These are phyloP conservation scores for Abrus pulchellus DNA, from an alignment of 306 rosid species.

Conservation along the genomic window DNA sequence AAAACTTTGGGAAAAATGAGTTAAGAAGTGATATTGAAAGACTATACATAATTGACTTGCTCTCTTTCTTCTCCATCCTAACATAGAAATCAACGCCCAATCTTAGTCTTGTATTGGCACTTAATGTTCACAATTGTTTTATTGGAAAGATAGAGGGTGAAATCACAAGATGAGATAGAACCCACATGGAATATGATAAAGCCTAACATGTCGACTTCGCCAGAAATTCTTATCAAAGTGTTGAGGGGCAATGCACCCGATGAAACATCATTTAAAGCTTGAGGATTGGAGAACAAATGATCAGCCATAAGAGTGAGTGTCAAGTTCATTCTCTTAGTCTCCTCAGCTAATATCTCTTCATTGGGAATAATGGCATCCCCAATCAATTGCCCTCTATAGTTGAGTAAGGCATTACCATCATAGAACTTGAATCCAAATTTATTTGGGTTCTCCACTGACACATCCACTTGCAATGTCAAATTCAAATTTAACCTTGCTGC, in stretches of 20 bases:
- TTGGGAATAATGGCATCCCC: constrained; percentile 64
- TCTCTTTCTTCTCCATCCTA: not conserved
- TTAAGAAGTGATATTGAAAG: constrained; percentile 13
- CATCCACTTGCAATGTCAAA: constrained; percentile 51
- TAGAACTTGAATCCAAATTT: constrained; percentile 57
- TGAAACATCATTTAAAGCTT: constrained; percentile 47
- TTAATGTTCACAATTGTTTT: constrained; percentile 33
- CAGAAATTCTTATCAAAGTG: constrained; percentile 48
- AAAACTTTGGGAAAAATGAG: not conserved
- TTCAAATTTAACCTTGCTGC: constrained; percentile 48
- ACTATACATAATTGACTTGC: no score
- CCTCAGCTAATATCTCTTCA: constrained; percentile 49
- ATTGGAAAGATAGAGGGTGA: constrained; percentile 41
- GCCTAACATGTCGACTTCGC: constrained; percentile 58
- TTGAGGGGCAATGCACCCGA: constrained; percentile 60
- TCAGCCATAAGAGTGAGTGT: constrained; percentile 70
- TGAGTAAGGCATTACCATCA: constrained; percentile 51
- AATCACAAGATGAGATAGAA: constrained; percentile 64
- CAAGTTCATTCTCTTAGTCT: constrained; percentile 52
- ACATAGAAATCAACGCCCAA: constrained; percentile 11
- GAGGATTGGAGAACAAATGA: constrained; percentile 49
- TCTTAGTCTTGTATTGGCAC: constrained; percentile 56
- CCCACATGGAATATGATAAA: constrained; percentile 54
- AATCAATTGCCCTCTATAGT: constrained; percentile 65
- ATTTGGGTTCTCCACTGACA: constrained; percentile 66